Evolutionary conservation across 169 alveolate species (phyloP).

Genomic region (Cryptosporidium muris): DNA sequence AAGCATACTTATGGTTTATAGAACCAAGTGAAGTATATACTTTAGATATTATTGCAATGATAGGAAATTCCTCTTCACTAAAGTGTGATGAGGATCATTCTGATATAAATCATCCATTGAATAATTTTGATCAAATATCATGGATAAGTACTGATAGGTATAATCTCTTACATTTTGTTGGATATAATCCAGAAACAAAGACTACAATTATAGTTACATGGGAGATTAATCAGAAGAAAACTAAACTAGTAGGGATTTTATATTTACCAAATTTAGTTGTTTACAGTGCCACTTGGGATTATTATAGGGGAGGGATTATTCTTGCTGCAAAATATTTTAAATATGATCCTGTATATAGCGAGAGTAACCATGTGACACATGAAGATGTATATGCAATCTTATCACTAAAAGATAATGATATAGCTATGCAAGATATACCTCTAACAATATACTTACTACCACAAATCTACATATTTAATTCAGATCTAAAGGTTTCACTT

Average conservation of each 20-base stretch:
- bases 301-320: constrained; percentile 21
- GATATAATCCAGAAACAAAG: not conserved
- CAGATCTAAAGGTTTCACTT: too few species aligned
- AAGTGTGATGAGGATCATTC: not conserved
- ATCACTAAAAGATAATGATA: too few species aligned
- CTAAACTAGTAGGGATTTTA: constrained; percentile 12
- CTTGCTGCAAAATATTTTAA: not conserved
- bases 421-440: too few species aligned
- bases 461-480: too few species aligned
- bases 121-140: constrained; percentile 12
- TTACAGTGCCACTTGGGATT: constrained; percentile 16
- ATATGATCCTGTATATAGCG: too few species aligned
- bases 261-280: not conserved
- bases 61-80: constrained; percentile 3
- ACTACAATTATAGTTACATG: constrained; percentile 14
- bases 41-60: constrained; percentile 13
- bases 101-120: constrained; percentile 1
- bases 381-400: too few species aligned
- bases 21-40: constrained; percentile 3
- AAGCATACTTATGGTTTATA: constrained; percentile 18
- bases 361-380: too few species aligned
- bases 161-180: constrained; percentile 13
- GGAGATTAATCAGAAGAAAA: constrained; percentile 10
- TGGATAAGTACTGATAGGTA: constrained; percentile 7
- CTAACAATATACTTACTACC: too few species aligned